Evolutionary conservation across 805 yeast species (phyloP).

Genomic region (Kazachstania taianensis): DNA sequence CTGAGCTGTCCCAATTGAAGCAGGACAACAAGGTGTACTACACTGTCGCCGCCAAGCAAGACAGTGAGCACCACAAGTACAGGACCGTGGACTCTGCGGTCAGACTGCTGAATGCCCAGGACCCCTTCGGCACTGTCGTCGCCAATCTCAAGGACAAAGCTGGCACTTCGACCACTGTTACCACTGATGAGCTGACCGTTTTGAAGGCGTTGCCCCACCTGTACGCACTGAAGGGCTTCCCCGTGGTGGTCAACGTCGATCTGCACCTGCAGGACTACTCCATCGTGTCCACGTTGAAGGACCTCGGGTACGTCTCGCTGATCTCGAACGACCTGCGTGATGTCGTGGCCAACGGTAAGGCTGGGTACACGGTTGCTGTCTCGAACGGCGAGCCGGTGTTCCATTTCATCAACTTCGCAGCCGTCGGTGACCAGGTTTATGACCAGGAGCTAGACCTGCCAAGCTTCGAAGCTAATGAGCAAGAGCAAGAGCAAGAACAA

Average conservation of each 20-base stretch:
- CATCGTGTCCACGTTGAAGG: conserved; percentile 61
- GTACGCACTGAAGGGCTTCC: conserved; percentile 29
- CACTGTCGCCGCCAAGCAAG: not conserved
- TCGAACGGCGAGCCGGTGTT: conserved; percentile 47
- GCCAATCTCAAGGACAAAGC: not conserved
- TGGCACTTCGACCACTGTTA: conserved; percentile 32
- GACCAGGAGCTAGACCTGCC: conserved; percentile 1
- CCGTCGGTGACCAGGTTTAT: conserved; percentile 3
- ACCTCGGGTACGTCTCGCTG: conserved; percentile 51
- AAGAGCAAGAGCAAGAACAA: no score
- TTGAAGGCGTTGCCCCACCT: conserved; percentile 54
- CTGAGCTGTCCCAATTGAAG: not conserved
- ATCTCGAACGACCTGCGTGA: conserved; percentile 56
- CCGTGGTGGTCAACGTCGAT: conserved; percentile 54
- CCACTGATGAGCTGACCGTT: conserved; percentile 43
- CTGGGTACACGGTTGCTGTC: conserved; percentile 49
- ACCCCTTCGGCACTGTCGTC: conserved; percentile 21
- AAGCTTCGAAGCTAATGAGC: no score
- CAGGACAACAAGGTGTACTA: not conserved
- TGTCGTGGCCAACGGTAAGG: conserved; percentile 42
- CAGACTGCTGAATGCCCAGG: conserved; percentile 20
- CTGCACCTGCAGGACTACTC: conserved; percentile 53
- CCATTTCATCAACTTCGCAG: conserved; percentile 45
- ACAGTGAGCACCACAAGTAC: no score
- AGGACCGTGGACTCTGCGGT: conserved; percentile 4